Conservation (phyloP, 306 rosid species). For the Heteromeles arbutifolia region DNA sequence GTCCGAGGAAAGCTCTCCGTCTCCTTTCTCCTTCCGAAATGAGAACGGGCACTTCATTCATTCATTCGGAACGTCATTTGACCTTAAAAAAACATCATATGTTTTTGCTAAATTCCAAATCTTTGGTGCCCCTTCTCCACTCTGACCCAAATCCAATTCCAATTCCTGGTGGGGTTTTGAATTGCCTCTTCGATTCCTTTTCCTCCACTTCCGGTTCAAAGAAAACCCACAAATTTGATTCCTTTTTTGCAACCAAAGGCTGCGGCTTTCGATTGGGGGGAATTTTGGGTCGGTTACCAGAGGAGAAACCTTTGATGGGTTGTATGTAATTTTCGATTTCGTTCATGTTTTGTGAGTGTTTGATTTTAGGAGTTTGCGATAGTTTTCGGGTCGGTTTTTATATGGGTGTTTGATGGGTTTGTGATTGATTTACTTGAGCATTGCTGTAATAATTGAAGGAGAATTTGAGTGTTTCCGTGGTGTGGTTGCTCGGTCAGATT, state of each 20-base stretch:
- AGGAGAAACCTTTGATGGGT: background rate
- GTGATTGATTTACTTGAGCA: slow-evolving; percentile 14
- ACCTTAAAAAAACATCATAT: background rate
- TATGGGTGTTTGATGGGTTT: slow-evolving; percentile 1
- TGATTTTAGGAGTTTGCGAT: background rate
- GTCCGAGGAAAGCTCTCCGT: slow-evolving; percentile 22
- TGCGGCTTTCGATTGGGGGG: background rate
- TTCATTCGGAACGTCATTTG: background rate
- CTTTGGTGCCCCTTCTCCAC: slow-evolving; percentile 28
- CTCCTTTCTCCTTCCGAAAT: slow-evolving; percentile 12
- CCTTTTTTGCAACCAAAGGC: background rate
- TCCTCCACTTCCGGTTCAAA: background rate
- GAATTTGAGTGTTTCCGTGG: background rate
- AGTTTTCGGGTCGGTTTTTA: background rate
- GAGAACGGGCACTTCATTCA: slow-evolving; percentile 30
- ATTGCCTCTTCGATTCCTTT: background rate
- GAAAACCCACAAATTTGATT: background rate
- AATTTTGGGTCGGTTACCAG: background rate
- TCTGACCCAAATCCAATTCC: background rate
- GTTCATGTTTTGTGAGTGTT: background rate
- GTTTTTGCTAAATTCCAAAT: background rate
- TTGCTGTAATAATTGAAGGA: slow-evolving; percentile 14
- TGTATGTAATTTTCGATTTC: background rate
- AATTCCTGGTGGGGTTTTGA: slow-evolving; percentile 5
- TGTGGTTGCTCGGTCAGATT: slow-evolving; percentile 11